Percentiles rank a stretch among this genome's conserved stretches.
phyloP scores from a whole-genome alignment of 768 basidiomycete genomes.

The Crepidotus variabilis region DNA sequence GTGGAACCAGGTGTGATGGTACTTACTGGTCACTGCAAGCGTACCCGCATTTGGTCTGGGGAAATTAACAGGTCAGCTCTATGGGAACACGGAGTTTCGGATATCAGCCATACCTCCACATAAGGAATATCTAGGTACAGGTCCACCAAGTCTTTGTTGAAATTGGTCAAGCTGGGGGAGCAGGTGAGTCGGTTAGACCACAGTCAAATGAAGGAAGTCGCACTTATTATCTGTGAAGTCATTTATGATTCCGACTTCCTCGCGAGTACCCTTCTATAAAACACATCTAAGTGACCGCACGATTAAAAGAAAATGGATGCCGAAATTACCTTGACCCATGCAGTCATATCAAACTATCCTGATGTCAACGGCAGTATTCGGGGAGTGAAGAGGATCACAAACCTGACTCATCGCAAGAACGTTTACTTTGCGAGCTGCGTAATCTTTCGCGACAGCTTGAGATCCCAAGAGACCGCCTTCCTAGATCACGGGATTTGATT shows the following conservation, averaged over 20 bases:
- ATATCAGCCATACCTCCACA: constrained; percentile 41
- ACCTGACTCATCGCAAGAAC: constrained; percentile 86
- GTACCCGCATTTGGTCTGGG: constrained; percentile 84
- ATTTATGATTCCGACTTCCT: constrained; percentile 80
- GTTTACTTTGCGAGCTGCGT: constrained; percentile 57
- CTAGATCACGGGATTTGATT: constrained; percentile 29
- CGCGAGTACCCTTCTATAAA: constrained; percentile 55
- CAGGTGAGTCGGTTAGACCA: constrained; percentile 7
- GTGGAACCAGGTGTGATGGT: constrained; percentile 21
- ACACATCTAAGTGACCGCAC: constrained; percentile 12
- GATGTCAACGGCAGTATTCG: constrained; percentile 12
- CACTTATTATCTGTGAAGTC: constrained; percentile 74
- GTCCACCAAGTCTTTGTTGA: constrained; percentile 76
- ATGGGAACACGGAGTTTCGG: constrained; percentile 1
- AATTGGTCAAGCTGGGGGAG: constrained; percentile 62
- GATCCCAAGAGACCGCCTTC: constrained; percentile 86
- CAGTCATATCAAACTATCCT: constrained; percentile 85
- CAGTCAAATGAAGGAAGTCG: constrained; percentile 16
- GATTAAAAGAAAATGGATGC: constrained; percentile 20
- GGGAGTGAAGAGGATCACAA: constrained; percentile 8
- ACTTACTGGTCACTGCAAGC: constrained; percentile 90
- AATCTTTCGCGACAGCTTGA: constrained; percentile 81
- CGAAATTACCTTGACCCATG: constrained; percentile 76
- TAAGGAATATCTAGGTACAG: constrained; percentile 82
- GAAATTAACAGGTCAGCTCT: constrained; percentile 13